Evolutionary conservation across 805 yeast species (phyloP).

Genomic region (Yarrowia deformans): DNA sequence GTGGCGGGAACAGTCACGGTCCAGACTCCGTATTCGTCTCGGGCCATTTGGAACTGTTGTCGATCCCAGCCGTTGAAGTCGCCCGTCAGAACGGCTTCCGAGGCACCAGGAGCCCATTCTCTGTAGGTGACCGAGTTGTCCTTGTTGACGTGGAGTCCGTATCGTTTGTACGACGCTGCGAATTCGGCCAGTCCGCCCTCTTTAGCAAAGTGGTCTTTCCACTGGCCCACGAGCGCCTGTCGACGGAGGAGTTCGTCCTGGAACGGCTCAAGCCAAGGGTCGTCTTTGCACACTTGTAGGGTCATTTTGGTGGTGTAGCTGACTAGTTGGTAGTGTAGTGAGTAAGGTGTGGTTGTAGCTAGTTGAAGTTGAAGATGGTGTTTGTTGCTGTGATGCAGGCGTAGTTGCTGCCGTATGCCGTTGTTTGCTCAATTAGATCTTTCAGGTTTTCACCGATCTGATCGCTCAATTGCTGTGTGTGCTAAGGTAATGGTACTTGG

Average conservation of each 20-base stretch:
- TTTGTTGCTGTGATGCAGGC: too few relatives aligned
- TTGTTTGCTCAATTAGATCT: not conserved
- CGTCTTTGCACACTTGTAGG: conserved; percentile 49
- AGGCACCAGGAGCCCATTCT: conserved; percentile 94
- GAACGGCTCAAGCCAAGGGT: conserved; percentile 87
- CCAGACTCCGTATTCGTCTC: conserved; percentile 75
- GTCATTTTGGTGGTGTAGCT: conserved; percentile 4
- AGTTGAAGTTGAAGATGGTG: too few relatives aligned
- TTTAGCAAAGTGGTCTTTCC: conserved; percentile 62
- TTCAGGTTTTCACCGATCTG: too few relatives aligned
- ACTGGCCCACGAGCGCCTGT: conserved; percentile 67
- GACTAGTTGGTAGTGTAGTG: too few relatives aligned
- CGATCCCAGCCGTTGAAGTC: conserved; percentile 89
- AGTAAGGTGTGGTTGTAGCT: not conserved
- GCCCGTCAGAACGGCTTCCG: conserved; percentile 78
- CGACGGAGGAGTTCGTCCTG: conserved; percentile 72
- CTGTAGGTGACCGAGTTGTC: conserved; percentile 66
- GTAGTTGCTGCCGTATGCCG: too few relatives aligned
- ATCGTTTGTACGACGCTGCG: conserved; percentile 75
- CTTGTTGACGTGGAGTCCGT: conserved; percentile 74
- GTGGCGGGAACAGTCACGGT: conserved; percentile 63
- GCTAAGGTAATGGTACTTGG: not conserved
- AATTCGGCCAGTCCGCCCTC: conserved; percentile 74
- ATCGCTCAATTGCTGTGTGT: not conserved
- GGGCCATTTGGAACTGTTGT: conserved; percentile 60